Evolutionary conservation across 139 green algal species (phyloP).

Genomic region (Chlamydomonas schloesseri): DNA sequence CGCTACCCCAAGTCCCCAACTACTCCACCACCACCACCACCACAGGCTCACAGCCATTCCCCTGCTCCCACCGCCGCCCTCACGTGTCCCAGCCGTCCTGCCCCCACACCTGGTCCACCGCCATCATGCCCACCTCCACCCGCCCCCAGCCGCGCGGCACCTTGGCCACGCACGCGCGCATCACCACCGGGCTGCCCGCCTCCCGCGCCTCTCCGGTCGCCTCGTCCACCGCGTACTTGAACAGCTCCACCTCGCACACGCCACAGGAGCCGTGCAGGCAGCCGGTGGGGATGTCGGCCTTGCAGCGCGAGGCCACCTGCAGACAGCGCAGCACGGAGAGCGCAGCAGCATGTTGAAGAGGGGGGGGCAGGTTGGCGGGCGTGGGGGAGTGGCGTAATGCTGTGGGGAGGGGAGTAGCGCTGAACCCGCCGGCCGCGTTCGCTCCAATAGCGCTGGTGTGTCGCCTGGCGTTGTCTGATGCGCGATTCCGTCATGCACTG

Average conservation of each 20-base stretch:
- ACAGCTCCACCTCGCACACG: conserved; percentile 45
- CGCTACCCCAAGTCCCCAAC: no score
- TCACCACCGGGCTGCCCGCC: conserved; percentile 23
- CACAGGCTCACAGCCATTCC: no score
- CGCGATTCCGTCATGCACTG: no score
- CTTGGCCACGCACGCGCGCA: conserved; percentile 33
- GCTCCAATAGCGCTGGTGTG: no score
- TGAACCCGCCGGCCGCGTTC: no score
- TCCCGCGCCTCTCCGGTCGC: background rate
- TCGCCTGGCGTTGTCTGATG: no score
- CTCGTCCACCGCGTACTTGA: background rate
- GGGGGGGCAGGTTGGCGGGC: no score
- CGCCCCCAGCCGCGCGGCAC: conserved; percentile 19
- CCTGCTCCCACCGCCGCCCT: background rate
- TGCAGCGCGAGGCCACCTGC: conserved; percentile 24
- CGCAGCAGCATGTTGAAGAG: background rate
- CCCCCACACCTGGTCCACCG: conserved; percentile 19
- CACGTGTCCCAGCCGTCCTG: conserved; percentile 51
- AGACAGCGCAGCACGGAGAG: background rate
- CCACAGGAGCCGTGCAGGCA: conserved; percentile 46
- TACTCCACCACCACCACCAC: no score
- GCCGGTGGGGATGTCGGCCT: conserved; percentile 37
- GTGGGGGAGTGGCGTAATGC: no score
- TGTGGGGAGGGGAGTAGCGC: no score
- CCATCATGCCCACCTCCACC: conserved; percentile 38